Evolutionary conservation across 352 stramenopile species (phyloP), one percentile per base, ranked within the genome.

Genomic region (Phytopythium helicoides): DNA sequence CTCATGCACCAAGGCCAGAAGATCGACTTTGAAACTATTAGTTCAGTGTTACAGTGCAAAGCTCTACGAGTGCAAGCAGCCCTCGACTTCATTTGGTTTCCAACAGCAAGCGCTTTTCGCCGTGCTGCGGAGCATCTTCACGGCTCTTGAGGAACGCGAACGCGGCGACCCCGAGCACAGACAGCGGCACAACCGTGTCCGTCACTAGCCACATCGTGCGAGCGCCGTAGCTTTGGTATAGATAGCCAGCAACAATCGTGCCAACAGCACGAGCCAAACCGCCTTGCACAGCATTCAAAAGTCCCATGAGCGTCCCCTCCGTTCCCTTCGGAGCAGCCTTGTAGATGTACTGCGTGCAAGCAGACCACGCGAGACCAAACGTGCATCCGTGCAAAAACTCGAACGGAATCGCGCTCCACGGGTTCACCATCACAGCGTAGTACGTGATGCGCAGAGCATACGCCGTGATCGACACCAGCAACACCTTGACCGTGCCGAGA

Each of bases 291-390:
- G 73, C 78, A 46, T 87, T 90, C 25, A 93, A 62, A 19, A 93
- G 54, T 0, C 83, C 83, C 69, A 93, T 89, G 52, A 93, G 66
- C 5, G 81, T 90, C 23, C 81, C 78, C 52, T 91, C 62, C 14
- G 61, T 78, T 14, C 83, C 83, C 12, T 62, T 55, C 36, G 81
- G 83, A 26, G 83, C 65, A 1, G 76, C 66, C 33, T 67, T 60
- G 62, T 90, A 93, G 5, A 91, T 62, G 58, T 93, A 93, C 59
- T 90, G 72, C 14, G 83, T 91, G 47, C 66, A 79, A 5, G 81
- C 79, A 5, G 83, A 79, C 83, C 78, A 91, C 0, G 78, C 69
- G 48, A 93, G 67, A 15, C 74, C 78, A 48, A 87, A 93, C 5
- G 83, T 91, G 40, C 81, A 54, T 3, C 83, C 80, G 56, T 93